Base-by-base conservation (phyloP, 2,329 filamentous ascomycete species). In the Endocalyx cinctus region DNA sequence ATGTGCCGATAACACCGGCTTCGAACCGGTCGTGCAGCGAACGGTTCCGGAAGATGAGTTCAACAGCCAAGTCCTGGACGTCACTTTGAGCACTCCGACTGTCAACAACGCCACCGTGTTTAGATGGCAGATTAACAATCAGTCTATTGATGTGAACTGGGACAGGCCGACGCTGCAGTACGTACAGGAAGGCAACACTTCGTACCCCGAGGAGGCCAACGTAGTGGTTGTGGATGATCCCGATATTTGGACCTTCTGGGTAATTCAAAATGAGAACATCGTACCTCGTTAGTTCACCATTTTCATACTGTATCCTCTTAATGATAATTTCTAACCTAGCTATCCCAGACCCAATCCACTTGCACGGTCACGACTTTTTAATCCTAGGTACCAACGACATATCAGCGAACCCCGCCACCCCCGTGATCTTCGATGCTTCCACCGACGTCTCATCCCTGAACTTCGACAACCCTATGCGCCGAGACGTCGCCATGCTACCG, bases 91-190 rank as follows among this genome's bases (percentile, higher is more conserved):
- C 39, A 42, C 39, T 39, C 41, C 35, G 38, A 35, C 42, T 39
- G 32, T 48, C 16, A 27, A 38, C 31, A 34, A 37, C 34, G 29
- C 33, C 17, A 18, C 32, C 10, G 41, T 45, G 14, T 44, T 44
- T 40, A 39, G 46, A 16, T 63, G 59, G 59, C 52, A 52, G 25
- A 52, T 63, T n/a, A 54, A 59, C 25, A 47, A 48, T 17, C 48
- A 51, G 12, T 32, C 51, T 5, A 58, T 67, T 31, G 50, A 58
- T 15, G 52, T 66, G 5, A 49, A 60, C 17, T 69, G 65, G 65
- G 52, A 57, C 25, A 52, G 60, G 19, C 65, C 65, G 1, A 58
- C 61, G 6, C 51, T 67, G 4, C 47, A 62, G 39, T 59, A 62
- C 30, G 42, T 62, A 11, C 37, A 47, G n/a, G 34, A 54, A 7